Base-by-base conservation (phyloP, 2,329 filamentous ascomycete species). In the Conoideocrella luteorostrata region DNA sequence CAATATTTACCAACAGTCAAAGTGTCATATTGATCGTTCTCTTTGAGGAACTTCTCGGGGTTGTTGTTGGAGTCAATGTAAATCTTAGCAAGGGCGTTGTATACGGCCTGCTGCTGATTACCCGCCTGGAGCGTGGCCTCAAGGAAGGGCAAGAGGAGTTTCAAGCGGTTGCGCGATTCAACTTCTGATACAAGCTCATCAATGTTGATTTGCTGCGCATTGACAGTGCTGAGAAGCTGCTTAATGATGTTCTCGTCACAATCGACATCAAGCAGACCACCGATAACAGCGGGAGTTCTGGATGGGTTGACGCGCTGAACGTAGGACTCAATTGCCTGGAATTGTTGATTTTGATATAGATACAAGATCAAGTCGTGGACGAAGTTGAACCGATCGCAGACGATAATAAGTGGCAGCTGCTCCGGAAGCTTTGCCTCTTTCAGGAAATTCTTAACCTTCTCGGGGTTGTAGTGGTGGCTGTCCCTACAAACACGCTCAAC, bases 31-130 rank as follows among this genome's bases (percentile, higher is more conserved):
- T 93, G 81, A 58, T 96, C 88, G 61, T 98, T 98, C 69, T 96
- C 88, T 71, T 93, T 95, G 41, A 98, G 72, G 73, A 98, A 98
- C 61, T 88, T 87, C 75, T 98, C 93, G 0, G 93, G 93, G 63
- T 96, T 89, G 70, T 96, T 95, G 76, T 98, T 98, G 54, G 82
- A 89, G 67, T 98, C 93, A 46, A 98, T 98, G 70, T 98, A 98
- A 55, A 98, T 98, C 79, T 98, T 98, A 41, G 93, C 93, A 23
- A 98, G 77, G 6, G 93, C 94, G 54, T 98, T 97, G 76, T 86
- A 97, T 15, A 98, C 87, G 35, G 91, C 94, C 63, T 95, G 89
- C 66, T 98, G 90, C 64, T 95, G 86, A 69, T 95, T 96, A 35
- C 93, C 93, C 41, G 83, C 80, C 39, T 88, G 84, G 38, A 98